These are phyloP conservation scores for Brassica hybrid DNA, from an alignment of 441 rosid genomes.

Conservation along the genomic window DNA sequence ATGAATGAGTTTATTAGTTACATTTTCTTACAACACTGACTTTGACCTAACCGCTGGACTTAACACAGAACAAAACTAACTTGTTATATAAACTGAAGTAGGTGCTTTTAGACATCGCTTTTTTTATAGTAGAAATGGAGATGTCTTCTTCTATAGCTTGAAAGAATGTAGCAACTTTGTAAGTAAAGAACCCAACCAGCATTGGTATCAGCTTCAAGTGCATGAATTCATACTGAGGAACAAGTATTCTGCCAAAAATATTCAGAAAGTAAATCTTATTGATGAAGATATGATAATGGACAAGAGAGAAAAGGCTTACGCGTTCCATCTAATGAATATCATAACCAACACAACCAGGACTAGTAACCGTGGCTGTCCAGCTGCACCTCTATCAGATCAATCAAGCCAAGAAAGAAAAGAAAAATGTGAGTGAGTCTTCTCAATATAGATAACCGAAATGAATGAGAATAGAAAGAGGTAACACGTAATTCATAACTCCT, in stretches of 20 bases:
- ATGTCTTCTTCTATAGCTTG: conserved; percentile 79
- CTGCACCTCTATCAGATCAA: conserved; percentile 58
- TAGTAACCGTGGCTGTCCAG: conserved; percentile 83
- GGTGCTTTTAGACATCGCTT: neutral
- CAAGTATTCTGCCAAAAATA: conserved; percentile 65
- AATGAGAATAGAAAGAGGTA: conserved; percentile 25
- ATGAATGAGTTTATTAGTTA: neutral
- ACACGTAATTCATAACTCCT: conserved; percentile 74
- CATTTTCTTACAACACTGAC: conserved; percentile 26
- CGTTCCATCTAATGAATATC: conserved; percentile 90
- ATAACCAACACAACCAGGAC: conserved; percentile 90
- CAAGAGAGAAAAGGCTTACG: conserved; percentile 49
- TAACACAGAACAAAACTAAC: neutral
- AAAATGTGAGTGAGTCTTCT: conserved; percentile 16
- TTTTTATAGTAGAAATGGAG: conserved; percentile 46
- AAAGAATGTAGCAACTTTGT: conserved; percentile 81
- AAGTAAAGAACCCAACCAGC: conserved; percentile 91
- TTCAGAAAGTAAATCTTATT: neutral
- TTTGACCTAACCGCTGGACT: conserved; percentile 18
- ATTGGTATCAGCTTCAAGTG: conserved; percentile 54
- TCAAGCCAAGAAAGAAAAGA: neutral
- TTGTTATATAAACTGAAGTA: conserved; percentile 17
- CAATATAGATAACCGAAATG: conserved; percentile 7
- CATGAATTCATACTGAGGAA: conserved; percentile 57
- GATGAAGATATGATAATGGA: neutral